These are phyloP conservation scores for Eleusine coracana DNA, from an alignment of 176 grass and related monocot genomes.

Conservation along the genomic window DNA sequence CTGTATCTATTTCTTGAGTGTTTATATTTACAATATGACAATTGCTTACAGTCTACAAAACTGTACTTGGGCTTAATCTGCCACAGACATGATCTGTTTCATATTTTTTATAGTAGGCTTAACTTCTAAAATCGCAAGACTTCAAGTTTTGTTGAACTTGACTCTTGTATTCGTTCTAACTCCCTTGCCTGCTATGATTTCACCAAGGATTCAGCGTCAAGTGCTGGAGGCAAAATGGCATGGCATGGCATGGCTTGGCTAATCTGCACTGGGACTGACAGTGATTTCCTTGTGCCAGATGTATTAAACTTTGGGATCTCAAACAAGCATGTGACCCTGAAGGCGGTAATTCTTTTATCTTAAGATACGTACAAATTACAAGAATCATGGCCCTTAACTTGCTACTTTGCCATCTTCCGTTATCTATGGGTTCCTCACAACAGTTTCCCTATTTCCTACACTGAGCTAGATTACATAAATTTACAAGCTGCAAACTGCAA, in stretches of 20 bases:
- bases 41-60: neutral
- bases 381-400: neutral
- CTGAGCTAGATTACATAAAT: neutral
- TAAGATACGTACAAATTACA: neutral
- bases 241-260: neutral
- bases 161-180: neutral
- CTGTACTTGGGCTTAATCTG: neutral
- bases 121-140: neutral
- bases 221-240: neutral
- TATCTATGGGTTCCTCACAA: neutral
- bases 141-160: neutral
- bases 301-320: neutral
- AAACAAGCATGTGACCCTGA: neutral
- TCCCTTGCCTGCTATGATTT: neutral
- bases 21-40: too few species aligned
- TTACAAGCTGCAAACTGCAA: slow-evolving; percentile 7
- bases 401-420: neutral
- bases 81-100: neutral
- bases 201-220: neutral
- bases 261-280: neutral
- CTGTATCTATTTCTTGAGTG: neutral
- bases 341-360: neutral
- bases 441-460: neutral
- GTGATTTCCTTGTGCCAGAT: neutral
- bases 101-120: neutral